phyloP scores from a whole-genome alignment of 2,329 filamentous ascomycete genomes.

The Massarina eburnea region DNA sequence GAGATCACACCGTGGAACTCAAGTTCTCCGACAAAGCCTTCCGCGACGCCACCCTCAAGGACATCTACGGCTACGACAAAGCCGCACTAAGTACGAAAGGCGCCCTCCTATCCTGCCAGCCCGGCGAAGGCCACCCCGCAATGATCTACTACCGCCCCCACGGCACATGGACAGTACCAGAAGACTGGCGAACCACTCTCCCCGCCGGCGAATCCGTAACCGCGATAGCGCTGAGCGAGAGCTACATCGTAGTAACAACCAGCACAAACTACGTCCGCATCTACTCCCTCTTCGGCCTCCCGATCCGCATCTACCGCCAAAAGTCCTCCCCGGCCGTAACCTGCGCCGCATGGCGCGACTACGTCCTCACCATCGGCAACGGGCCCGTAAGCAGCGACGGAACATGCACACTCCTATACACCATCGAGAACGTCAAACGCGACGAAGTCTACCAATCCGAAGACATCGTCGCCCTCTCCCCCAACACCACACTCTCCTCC shows the following conservation, averaged over 20 bases:
- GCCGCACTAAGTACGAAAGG: constrained; percentile 86
- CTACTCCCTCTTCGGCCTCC: constrained; percentile 89
- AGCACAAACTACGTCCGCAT: constrained; percentile 85
- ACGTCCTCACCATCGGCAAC: constrained; percentile 94
- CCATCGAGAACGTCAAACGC: constrained; percentile 90
- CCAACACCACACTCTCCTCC: constrained; percentile 71
- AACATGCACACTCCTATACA: constrained; percentile 77
- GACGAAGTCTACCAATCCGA: constrained; percentile 95
- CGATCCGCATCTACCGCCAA: constrained; percentile 84
- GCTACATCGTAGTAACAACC: constrained; percentile 87
- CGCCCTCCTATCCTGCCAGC: constrained; percentile 79
- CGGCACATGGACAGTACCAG: constrained; percentile 89
- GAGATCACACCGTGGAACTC: constrained; percentile 85
- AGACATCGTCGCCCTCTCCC: constrained; percentile 82
- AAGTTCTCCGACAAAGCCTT: constrained; percentile 96
- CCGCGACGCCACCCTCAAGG: constrained; percentile 95
- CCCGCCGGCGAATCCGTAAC: constrained; percentile 83
- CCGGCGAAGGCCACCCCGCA: constrained; percentile 63
- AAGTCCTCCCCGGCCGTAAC: constrained; percentile 90
- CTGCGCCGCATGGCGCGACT: constrained; percentile 92
- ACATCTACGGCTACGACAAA: constrained; percentile 94
- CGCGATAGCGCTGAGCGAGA: constrained; percentile 87
- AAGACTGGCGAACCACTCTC: constrained; percentile 88
- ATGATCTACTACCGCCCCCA: constrained; percentile 96
- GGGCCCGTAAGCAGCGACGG: constrained; percentile 81